Percentiles rank a stretch among this genome's conserved stretches.
Evolutionary conservation across 148 eudicot species (phyloP).

Genomic region (Rhododendron williamsianum): DNA sequence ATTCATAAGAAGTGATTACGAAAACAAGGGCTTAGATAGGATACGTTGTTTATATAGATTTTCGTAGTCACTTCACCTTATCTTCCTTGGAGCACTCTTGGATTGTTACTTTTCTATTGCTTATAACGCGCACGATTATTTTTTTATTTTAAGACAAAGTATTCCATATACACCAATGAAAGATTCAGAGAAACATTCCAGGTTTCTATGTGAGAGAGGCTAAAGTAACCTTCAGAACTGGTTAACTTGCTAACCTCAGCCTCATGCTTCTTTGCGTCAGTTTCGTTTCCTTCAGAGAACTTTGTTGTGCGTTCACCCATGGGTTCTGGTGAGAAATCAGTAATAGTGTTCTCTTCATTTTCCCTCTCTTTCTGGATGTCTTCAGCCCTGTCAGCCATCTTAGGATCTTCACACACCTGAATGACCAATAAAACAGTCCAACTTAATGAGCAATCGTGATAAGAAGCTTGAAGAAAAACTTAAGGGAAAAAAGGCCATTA

Average conservation of each 20-base stretch:
- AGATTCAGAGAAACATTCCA: background rate
- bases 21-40: background rate
- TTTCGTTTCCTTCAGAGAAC: background rate
- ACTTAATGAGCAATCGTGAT: background rate
- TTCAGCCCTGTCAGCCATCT: background rate
- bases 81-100: background rate
- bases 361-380: background rate
- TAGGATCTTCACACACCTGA: conserved; percentile 13
- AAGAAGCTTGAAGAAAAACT: background rate
- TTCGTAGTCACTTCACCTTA: background rate
- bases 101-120: background rate
- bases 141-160: background rate
- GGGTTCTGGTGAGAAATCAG: conserved; percentile 3
- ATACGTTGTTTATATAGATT: background rate
- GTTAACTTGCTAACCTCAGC: conserved; percentile 7
- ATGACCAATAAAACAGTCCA: conserved; percentile 1
- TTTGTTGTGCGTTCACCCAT: background rate
- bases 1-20: background rate
- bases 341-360: background rate
- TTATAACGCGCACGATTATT: background rate
- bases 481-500: background rate
- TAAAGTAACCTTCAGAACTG: background rate
- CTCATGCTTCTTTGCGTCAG: background rate
- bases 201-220: background rate
- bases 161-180: background rate